A percentile compares a stretch with the other conserved stretches of the same genome.
Evolutionary conservation across 768 basidiomycete species (phyloP).

Genomic region (Pisolithus orientalis): DNA sequence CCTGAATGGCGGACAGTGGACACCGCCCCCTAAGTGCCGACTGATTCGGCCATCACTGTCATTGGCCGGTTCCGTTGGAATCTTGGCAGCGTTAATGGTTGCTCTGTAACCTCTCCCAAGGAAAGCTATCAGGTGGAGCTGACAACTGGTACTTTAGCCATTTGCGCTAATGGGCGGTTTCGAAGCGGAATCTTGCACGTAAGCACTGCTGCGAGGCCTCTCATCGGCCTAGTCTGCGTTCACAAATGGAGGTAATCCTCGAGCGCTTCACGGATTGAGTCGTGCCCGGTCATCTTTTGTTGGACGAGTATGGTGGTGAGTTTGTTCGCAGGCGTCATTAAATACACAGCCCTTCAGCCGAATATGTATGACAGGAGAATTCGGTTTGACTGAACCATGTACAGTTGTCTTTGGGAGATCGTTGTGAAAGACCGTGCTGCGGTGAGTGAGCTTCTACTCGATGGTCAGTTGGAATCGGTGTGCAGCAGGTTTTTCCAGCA

Average conservation of each 20-base stretch:
- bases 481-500: background rate
- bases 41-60: background rate
- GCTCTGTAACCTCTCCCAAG: background rate
- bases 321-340: conserved; percentile 5
- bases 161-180: background rate
- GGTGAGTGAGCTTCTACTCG: background rate
- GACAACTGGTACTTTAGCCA: background rate
- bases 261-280: conserved; percentile 2
- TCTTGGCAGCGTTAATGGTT: background rate
- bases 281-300: conserved; percentile 8
- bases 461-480: too few species aligned
- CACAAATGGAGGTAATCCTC: conserved; percentile 6
- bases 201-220: conserved; percentile 5
- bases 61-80: background rate
- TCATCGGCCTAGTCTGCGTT: background rate
- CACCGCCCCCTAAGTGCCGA: background rate
- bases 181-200: background rate
- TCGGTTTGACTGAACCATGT: background rate
- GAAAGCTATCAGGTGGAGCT: background rate
- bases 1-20: background rate
- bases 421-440: too few species aligned
- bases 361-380: background rate
- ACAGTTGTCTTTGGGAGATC: background rate
- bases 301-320: conserved; percentile 8
- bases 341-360: conserved; percentile 1